A percentile compares a stretch with the other conserved stretches of the same genome.
Evolutionary conservation across 345 rosid species (phyloP).

Genomic region (Salix udensis): DNA sequence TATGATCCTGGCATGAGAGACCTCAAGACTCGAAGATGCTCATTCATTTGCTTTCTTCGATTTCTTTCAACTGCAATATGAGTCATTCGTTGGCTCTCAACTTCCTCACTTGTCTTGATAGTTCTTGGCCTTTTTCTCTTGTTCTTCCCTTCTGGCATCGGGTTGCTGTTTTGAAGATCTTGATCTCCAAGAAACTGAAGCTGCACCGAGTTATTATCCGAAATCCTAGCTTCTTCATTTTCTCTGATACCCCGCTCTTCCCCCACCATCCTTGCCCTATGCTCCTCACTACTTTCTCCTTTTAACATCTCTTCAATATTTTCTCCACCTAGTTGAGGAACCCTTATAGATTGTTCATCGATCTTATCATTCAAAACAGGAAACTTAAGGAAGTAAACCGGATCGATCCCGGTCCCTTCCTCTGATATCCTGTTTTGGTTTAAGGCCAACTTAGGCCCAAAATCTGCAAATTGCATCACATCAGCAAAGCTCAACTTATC

Average conservation of each 20-base stretch:
- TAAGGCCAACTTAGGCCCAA: slow-evolving; percentile 65
- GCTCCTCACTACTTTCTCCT: slow-evolving; percentile 11
- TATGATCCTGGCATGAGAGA: slow-evolving; percentile 97
- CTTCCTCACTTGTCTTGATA: slow-evolving; percentile 79
- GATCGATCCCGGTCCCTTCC: slow-evolving; percentile 63
- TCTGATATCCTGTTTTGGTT: slow-evolving; percentile 57
- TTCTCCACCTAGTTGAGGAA: slow-evolving; percentile 26
- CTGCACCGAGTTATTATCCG: slow-evolving; percentile 46
- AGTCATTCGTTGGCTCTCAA: slow-evolving; percentile 88
- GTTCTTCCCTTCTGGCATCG: slow-evolving; percentile 41
- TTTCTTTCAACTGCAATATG: slow-evolving; percentile 93
- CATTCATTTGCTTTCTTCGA: slow-evolving; percentile 94
- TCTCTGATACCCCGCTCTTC: slow-evolving; percentile 27
- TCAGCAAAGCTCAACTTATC: slow-evolving; percentile 78
- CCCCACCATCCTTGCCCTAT: slow-evolving; percentile 6
- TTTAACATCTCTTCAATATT: slow-evolving; percentile 18
- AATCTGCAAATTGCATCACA: slow-evolving; percentile 88
- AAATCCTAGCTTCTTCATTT: slow-evolving; percentile 51
- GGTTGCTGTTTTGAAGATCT: slow-evolving; percentile 27
- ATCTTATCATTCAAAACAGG: slow-evolving; percentile 63
- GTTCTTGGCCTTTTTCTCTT: slow-evolving; percentile 78
- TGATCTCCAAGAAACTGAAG: slow-evolving; percentile 45
- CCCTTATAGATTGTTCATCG: slow-evolving; percentile 31
- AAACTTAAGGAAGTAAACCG: slow-evolving; percentile 82
- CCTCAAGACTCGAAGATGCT: slow-evolving; percentile 80